Base-by-base conservation (phyloP, 179 eudicot species). In the Nepenthes alata region DNA sequence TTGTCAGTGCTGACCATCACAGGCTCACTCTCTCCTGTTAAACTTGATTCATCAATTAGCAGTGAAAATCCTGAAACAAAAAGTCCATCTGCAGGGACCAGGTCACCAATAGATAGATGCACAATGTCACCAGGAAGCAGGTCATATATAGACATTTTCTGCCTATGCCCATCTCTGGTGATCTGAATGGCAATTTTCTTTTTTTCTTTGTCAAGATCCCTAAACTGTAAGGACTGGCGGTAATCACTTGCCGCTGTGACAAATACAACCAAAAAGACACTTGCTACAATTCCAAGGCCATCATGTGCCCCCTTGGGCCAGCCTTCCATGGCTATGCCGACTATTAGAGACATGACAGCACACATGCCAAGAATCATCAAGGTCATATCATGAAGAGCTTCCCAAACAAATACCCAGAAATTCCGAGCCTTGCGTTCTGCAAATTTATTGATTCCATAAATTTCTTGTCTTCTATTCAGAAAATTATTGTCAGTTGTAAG, bases 11-110 rank as follows among this genome's bases (percentile, higher is more conserved):
- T 82, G 12, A 84, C 88, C 79, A 80, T 78, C 10, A 88, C 84
- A 14, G 97, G 97, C 72, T 91, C 97, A 67, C 97, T 91, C 62
- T 91, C 97, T 15, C 97, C 96, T 3, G 97, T 85, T 72, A 91
- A 72, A 72, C 97, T 91, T 0, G 97, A 91, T 68, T 91, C 97
- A 47, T 91, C 94, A 37, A 88, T 86, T 55, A 84, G 54, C 63
- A 91, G 80, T 2, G 96, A 85, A 72, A 83, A 91, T 34, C 97
- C 97, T 5, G 90, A 80, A 34, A 91, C 74, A 72, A 91, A 88
- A 53, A 91, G 86, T 35, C 98, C 98, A 71, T 91, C 98, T 10
- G 98, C 95, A 57, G 98, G 96, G 59, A 91, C 98, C 70, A 86
- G 98, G 63, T 91, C 98, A 3, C 98, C 98, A 35, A 91, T 88